Base-by-base conservation (phyloP, 306 rosid species). In the Pueraria montana region DNA sequence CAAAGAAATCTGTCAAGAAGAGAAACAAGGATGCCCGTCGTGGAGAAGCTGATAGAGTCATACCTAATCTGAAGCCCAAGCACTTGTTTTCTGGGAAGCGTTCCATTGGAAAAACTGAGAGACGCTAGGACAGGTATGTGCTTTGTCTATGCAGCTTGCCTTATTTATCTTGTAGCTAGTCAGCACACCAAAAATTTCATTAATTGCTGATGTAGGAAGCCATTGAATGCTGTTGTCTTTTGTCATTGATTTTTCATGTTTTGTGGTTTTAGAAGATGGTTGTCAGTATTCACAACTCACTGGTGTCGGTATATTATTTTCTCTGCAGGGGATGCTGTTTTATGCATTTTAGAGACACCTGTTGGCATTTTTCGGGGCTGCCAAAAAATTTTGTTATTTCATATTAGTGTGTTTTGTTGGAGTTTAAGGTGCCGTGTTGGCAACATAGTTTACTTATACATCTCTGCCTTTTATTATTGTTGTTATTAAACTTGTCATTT, bases 11-110 rank as follows among this genome's bases (percentile, higher is more conserved):
- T 73, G 80, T 77, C 82, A 92, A 85, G 89, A 90, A 87, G 78
- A 86, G 98, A 77, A 92, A 94, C 86, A 92, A 92, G 85, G 71
- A 92, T 21, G 93, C 98, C 45, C 94, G 94, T 6, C 96, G 96
- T 3, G 94, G 98, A 69, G 97, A 94, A 84, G 97, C 97, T 66
- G 98, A 94, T 82, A 90, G 98, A 84, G 98, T 94, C 26, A 92
- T 94, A 71, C 96, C 96, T 17, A 90, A 55, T 70, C 45, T 90
- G 79, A 92, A 87, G 83, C 97, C 97, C 42, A 94, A 94, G 84
- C 97, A 94, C 88, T 88, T 94, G 79, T 94, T 4, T 83, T 81
- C 97, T 49, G 98, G 98, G 78, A 94, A 94, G 82, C 91, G 97
- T 56, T 81, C 93, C 27, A 79, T 1, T 43, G 97, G 98, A 24